These are phyloP conservation scores for Penicillium roqueforti DNA, from an alignment of 495 filamentous ascomycete species.

Conservation along the genomic window DNA sequence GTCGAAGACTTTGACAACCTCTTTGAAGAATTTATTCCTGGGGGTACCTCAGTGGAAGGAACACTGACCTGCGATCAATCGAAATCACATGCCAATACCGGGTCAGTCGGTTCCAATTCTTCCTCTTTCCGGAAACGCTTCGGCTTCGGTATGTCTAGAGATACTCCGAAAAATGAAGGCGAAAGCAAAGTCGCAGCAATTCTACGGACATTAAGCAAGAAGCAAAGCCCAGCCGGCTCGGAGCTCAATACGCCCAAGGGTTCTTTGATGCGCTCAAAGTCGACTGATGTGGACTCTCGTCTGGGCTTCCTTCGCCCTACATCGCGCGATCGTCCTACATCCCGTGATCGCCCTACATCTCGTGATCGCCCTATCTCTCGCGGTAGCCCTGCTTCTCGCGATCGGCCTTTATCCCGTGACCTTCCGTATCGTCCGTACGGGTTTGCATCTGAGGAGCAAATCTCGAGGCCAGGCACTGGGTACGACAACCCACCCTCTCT, in stretches of 20 bases:
- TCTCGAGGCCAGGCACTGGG: constrained; percentile 46
- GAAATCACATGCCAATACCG: constrained; percentile 46
- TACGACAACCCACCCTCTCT: constrained; percentile 38
- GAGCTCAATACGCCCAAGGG: constrained; percentile 56
- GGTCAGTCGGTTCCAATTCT: constrained; percentile 65
- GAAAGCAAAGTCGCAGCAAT: constrained; percentile 73
- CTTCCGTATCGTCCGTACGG: constrained; percentile 58
- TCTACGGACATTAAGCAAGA: constrained; percentile 87
- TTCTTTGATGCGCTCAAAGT: constrained; percentile 70
- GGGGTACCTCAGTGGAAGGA: constrained; percentile 39
- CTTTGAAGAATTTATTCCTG: constrained; percentile 66
- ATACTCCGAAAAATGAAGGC: constrained; percentile 63
- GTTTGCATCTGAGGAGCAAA: constrained; percentile 38
- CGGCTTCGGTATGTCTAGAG: constrained; percentile 70
- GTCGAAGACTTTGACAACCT: constrained; percentile 89
- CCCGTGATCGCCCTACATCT: constrained; percentile 39
- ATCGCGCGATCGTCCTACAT: constrained; percentile 58
- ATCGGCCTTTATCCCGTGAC: not conserved
- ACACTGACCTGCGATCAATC: constrained; percentile 45
- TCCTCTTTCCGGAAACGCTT: constrained; percentile 82
- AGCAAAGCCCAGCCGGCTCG: constrained; percentile 55
- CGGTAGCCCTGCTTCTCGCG: too few species aligned
- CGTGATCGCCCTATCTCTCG: constrained; percentile 40
- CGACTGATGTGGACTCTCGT: constrained; percentile 66
- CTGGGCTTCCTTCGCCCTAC: constrained; percentile 53